Evolutionary conservation across 768 basidiomycete genomes (phyloP), one percentile per base, ranked within the genome.

Genomic region (Lactarius deliciosus): DNA sequence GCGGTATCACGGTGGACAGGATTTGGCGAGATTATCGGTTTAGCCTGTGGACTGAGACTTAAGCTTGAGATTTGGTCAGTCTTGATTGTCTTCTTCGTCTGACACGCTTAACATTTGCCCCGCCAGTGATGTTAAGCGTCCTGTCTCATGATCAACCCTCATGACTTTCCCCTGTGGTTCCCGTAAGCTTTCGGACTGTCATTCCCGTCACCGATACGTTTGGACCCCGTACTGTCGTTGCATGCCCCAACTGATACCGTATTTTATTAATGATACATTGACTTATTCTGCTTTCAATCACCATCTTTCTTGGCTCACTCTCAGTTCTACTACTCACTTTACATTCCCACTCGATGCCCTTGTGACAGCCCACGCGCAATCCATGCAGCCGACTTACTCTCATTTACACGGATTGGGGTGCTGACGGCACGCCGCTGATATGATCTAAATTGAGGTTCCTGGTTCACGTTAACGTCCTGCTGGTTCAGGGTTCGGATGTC

Each of bases 11-110:
- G 2, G 85, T 90, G 59, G 87, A 89, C 74, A 84, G 82, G 65
- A 77, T 86, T 63, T 89, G 87, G 86, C 80, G 84, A 69, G 88
- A 90, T 72, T 81, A 86, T 75, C 83, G 85, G 63, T 85, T 86
- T 73, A 85, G 79, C 71, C 79, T 88, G 70, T 87, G 86, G 86
- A 70, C 64, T 22, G 69, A 70, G 50, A 61, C 68, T 45, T 69
- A 60, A 68, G 36, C 36, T 13, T 38, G 38, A 40, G 13, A 28
- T 63, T 36, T 16, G 53, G 57, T 64, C 20, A 5, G 62, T 60
- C 18, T 47, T n/a, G 30, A 16, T 36, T 6, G 55, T 64, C 20
- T 55, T 57, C 15, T 60, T 60, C 40, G 28, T n/a, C 53, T 20
- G 34, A 28, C 25, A 56, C 16, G 7, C 57, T 58, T 56, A 22